Conservation (phyloP, 306 rosid species). For the Cucurbita moschata region DNA sequence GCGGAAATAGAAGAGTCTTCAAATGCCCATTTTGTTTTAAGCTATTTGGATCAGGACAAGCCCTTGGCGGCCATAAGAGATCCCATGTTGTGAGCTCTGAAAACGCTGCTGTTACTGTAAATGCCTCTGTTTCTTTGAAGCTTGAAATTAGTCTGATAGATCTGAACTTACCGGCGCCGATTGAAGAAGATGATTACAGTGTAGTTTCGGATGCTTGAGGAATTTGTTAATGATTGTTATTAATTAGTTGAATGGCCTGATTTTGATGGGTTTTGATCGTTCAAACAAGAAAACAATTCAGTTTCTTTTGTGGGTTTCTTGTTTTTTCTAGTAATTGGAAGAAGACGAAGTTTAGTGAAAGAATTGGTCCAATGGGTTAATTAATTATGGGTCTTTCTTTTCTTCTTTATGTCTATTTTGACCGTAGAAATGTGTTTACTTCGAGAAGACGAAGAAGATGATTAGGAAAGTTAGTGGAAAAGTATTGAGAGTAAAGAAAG, state of each 20-base stretch:
- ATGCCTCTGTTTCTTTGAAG: slow-evolving; percentile 1
- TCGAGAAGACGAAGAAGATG: slow-evolving; percentile 1
- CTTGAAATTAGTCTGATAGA: slow-evolving; percentile 33
- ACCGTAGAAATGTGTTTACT: not conserved
- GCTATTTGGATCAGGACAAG: slow-evolving; percentile 76
- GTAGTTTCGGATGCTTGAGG: slow-evolving; percentile 42
- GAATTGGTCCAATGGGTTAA: not conserved
- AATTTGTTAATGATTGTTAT: not conserved
- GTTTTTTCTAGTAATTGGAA: not conserved
- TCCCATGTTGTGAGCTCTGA: slow-evolving; percentile 31
- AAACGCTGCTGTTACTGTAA: not conserved
- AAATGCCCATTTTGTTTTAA: slow-evolving; percentile 59
- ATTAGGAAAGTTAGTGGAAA: not conserved
- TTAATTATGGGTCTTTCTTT: not conserved
- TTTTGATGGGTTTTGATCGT: not conserved
- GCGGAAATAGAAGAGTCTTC: slow-evolving; percentile 20
- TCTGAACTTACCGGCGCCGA: slow-evolving; percentile 73
- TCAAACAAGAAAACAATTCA: not conserved
- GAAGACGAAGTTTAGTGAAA: not conserved
- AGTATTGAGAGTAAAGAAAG: not conserved
- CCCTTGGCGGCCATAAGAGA: slow-evolving; percentile 90
- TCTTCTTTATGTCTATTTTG: not conserved
- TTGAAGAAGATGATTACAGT: slow-evolving; percentile 46
- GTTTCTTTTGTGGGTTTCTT: not conserved
- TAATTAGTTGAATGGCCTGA: not conserved